These are phyloP conservation scores for Tetrahymena malaccensis DNA, from an alignment of 73 alveolate species.

Conservation along the genomic window DNA sequence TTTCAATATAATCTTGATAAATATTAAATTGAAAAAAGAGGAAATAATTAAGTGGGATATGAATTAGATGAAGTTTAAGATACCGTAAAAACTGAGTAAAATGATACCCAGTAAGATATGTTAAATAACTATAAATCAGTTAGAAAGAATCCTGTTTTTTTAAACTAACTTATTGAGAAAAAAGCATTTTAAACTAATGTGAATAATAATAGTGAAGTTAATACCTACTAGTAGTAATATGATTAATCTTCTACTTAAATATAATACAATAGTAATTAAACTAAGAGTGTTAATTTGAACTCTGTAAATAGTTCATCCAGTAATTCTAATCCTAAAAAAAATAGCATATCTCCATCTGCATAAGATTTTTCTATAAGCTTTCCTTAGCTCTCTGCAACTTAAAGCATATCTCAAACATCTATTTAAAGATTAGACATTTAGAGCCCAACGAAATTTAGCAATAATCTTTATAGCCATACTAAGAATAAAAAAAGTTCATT, in stretches of 20 bases:
- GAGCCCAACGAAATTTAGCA: not conserved
- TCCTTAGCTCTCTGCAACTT: not conserved
- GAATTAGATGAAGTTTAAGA: not conserved
- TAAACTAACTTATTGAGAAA: not conserved
- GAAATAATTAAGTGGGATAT: too few species aligned
- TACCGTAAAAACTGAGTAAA: not conserved
- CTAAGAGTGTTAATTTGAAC: not conserved
- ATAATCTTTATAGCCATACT: not conserved
- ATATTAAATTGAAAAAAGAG: not conserved
- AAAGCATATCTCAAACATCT: not conserved
- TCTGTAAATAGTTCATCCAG: not conserved
- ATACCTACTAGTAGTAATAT: not conserved
- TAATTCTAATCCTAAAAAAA: not conserved
- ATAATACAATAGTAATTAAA: not conserved
- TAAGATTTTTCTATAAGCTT: not conserved
- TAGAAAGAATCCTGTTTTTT: not conserved
- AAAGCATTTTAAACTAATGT: not conserved
- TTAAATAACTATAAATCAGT: not conserved
- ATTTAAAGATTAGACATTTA: not conserved
- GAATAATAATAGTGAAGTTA: not conserved
- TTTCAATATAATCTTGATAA: not conserved
- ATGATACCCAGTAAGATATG: not conserved
- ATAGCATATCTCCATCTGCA: not conserved
- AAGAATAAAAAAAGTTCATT: not conserved
- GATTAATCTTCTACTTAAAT: not conserved